phyloP scores from a whole-genome alignment of 768 basidiomycete species.

The Stropharia rugosoannulata region DNA sequence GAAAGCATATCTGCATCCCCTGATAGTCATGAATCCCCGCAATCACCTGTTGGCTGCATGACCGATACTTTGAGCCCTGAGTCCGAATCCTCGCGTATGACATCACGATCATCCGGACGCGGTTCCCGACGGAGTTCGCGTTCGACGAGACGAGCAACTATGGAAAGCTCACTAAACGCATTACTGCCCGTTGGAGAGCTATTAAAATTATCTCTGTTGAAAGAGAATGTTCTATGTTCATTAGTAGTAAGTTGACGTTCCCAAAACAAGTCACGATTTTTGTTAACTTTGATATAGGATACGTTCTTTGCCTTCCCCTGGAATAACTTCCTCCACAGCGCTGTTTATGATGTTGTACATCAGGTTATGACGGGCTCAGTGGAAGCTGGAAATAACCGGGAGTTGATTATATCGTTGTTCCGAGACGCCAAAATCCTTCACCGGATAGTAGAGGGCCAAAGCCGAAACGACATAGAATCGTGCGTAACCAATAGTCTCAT shows the following conservation, averaged over 20 bases:
- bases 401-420: slow-evolving; percentile 82
- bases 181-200: slow-evolving; percentile 68
- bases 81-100: slow-evolving; percentile 18
- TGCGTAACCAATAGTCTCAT: slow-evolving; percentile 27
- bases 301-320: slow-evolving; percentile 95
- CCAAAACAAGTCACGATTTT: not conserved
- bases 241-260: slow-evolving; percentile 63
- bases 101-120: slow-evolving; percentile 25
- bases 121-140: slow-evolving; percentile 59
- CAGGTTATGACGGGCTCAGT: slow-evolving; percentile 91
- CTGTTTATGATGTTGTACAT: slow-evolving; percentile 94
- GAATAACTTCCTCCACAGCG: slow-evolving; percentile 97
- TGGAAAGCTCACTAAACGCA: slow-evolving; percentile 32
- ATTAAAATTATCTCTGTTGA: slow-evolving; percentile 77
- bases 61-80: slow-evolving; percentile 14
- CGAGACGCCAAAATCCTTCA: slow-evolving; percentile 82
- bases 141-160: slow-evolving; percentile 43
- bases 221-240: slow-evolving; percentile 69
- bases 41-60: not conserved
- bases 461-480: slow-evolving; percentile 75
- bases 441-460: slow-evolving; percentile 85
- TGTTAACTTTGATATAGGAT: slow-evolving; percentile 49
- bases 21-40: slow-evolving; percentile 7
- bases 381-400: slow-evolving; percentile 80
- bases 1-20: slow-evolving; percentile 12